Evolutionary conservation across 768 basidiomycete species (phyloP), one percentile per base, ranked within the genome.

Genomic region (Lactarius indigo): DNA sequence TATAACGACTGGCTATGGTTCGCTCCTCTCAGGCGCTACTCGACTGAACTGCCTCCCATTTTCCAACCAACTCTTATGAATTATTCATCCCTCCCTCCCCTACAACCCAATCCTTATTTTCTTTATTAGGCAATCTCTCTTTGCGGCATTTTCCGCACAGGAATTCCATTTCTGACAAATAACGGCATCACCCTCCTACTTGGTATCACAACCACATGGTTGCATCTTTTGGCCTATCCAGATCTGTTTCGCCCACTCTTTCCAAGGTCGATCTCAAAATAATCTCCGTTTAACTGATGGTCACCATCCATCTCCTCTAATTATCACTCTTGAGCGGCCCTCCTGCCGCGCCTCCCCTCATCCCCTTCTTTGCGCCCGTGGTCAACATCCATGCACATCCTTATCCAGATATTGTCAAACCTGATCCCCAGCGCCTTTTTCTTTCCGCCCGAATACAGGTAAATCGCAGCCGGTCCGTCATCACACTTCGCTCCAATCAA

Each of bases 151-250:
- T 64, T 55, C 66, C 66, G 66, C 58, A 30, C 50, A 55, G 23
- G 47, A 50, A 63, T 66, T 62, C 56, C 44, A 52, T 31, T 62
- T 63, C 47, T 50, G 47, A 12, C 23, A 50, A 33, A 26, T 64
- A 59, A 68, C 66, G 66, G 62, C 66, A 68, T 67, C 23, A 23
- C 26, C 17, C 59, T 54, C 26, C 52, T 41, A 59, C 61, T 56
- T 9, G 57, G 63, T 68, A 60, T 68, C 66, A 68, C 66, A 59
- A 35, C 66, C 66, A 68, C 63, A 68, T 68, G 66, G 66, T 56
- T 56, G 42, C 66, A 59, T 54, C 47, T 63, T 23, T 55, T 39
- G 52, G 41, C 44, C 58, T n/a, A 68, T 64, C 62, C 62, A 33
- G 58, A 68, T 68, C 63, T 56, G 41, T 68, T 41, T 63, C 50